phyloP scores from a whole-genome alignment of 2,329 filamentous ascomycete genomes.

The Alternaria sp. region DNA sequence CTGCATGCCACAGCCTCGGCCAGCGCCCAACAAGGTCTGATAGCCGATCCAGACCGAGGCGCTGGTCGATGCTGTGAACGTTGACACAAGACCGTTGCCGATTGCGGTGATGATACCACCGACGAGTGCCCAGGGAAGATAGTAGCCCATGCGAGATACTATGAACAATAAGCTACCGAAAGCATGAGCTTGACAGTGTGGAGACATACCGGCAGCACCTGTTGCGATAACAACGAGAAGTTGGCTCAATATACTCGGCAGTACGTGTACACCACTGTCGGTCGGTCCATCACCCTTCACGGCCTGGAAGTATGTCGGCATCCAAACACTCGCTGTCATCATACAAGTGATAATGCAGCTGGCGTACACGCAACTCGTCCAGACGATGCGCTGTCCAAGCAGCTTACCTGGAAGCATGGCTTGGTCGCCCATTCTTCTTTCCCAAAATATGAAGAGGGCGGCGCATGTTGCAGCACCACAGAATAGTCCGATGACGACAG shows the following conservation, averaged over 20 bases:
- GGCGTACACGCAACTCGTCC: conserved; percentile 26
- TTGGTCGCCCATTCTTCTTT: conserved; percentile 42
- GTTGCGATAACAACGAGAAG: conserved; percentile 26
- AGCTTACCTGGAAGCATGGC: conserved; percentile 50
- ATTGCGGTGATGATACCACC: conserved; percentile 44
- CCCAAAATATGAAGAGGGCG: conserved; percentile 45
- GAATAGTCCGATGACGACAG: conserved; percentile 45
- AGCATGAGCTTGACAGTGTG: rapidly evolving
- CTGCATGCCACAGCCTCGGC: conserved; percentile 34
- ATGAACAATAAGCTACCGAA: conserved; percentile 1
- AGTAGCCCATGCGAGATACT: conserved; percentile 33
- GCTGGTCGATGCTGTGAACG: conserved; percentile 42
- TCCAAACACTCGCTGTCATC: conserved; percentile 23
- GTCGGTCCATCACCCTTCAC: conserved; percentile 46
- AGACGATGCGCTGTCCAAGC: conserved; percentile 41
- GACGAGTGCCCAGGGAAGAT: conserved; percentile 38
- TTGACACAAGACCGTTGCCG: conserved; percentile 51
- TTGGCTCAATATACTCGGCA: conserved; percentile 45
- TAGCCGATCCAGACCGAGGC: conserved; percentile 39
- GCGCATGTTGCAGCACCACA: conserved; percentile 38
- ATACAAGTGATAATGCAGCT: conserved; percentile 16
- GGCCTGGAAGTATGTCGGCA: conserved; percentile 53
- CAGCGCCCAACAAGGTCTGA: conserved; percentile 34
- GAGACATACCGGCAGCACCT: conserved; percentile 24
- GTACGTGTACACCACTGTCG: conserved; percentile 49